Conservation (phyloP, 2,329 filamentous ascomycete species). For the Xylariaceae sp. region DNA sequence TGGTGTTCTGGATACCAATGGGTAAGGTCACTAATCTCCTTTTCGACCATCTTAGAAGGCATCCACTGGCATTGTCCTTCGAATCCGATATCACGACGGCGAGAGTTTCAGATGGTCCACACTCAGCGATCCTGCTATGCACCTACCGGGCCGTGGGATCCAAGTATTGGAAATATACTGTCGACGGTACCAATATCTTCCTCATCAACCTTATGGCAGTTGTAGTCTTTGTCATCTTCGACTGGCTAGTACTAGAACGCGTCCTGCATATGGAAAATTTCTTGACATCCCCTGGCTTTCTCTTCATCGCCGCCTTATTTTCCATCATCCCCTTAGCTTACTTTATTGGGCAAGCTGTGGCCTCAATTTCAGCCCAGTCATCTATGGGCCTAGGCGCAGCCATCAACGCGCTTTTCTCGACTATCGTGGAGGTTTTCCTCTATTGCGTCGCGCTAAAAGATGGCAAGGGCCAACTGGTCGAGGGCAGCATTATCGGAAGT, state of each 20-base stretch:
- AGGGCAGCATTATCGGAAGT: conserved; percentile 96
- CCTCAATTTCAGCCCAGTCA: conserved; percentile 97
- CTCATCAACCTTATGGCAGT: conserved; percentile 95
- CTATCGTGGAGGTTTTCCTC: conserved; percentile 94
- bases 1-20: conserved; percentile 99
- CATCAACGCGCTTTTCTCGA: conserved; percentile 98
- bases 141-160: conserved; percentile 94
- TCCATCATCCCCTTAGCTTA: conserved; percentile 97
- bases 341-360: conserved; percentile 97
- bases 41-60: conserved; percentile 88
- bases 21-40: conserved; percentile 91
- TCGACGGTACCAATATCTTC: conserved; percentile 98
- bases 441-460: conserved; percentile 94
- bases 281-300: conserved; percentile 82
- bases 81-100: conserved; percentile 83
- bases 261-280: conserved; percentile 72
- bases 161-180: conserved; percentile 99
- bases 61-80: conserved; percentile 91
- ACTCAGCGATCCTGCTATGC: conserved; percentile 89
- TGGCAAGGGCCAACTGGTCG: conserved; percentile 90
- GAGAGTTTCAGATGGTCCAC: conserved; percentile 72
- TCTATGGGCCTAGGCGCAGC: conserved; percentile 98
- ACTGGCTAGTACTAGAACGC: conserved; percentile 81
- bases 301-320: conserved; percentile 83
- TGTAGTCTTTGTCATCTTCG: conserved; percentile 92